A percentile compares a stretch with the other conserved stretches of the same genome.
Evolutionary conservation across 202 grass and related monocot genomes (phyloP).

Genomic region (Saccharum hybrid): DNA sequence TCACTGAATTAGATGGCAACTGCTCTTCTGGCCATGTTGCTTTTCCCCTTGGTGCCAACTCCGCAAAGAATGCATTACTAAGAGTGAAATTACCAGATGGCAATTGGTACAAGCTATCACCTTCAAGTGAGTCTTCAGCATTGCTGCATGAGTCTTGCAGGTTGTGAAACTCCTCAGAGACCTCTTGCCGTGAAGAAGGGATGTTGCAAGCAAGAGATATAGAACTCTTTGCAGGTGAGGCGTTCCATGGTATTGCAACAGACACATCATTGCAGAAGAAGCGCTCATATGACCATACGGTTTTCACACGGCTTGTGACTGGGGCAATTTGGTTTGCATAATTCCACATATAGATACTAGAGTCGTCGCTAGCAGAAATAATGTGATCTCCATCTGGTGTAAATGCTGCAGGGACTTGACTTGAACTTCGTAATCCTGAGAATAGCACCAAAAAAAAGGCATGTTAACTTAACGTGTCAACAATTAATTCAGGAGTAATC

Average conservation of each 20-base stretch:
- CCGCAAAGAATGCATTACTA: constrained; percentile 62
- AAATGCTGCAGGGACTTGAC: constrained; percentile 77
- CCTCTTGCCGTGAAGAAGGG: constrained; percentile 44
- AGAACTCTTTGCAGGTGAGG: constrained; percentile 44
- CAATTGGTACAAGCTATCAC: constrained; percentile 46
- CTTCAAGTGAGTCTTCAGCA: constrained; percentile 36
- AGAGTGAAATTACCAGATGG: constrained; percentile 81
- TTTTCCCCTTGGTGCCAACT: constrained; percentile 63
- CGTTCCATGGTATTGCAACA: constrained; percentile 86
- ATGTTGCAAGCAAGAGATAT: constrained; percentile 51
- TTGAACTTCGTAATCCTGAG: constrained; percentile 68
- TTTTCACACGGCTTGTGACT: constrained; percentile 57
- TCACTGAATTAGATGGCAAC: constrained; percentile 54
- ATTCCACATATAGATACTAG: constrained; percentile 83
- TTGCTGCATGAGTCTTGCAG: constrained; percentile 28
- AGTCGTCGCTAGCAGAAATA: constrained; percentile 78
- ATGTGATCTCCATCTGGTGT: constrained; percentile 85
- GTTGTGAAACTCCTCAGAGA: constrained; percentile 23
- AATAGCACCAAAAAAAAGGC: neutral
- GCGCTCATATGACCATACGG: constrained; percentile 68
- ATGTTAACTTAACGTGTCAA: constrained; percentile 27
- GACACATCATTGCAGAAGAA: constrained; percentile 62
- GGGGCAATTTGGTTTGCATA: constrained; percentile 62
- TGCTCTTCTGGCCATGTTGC: constrained; percentile 98
- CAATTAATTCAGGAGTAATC: neutral